Conservation (phyloP, 1,284 basidiomycete species). For the Austroboletus novae-zelandiae region DNA sequence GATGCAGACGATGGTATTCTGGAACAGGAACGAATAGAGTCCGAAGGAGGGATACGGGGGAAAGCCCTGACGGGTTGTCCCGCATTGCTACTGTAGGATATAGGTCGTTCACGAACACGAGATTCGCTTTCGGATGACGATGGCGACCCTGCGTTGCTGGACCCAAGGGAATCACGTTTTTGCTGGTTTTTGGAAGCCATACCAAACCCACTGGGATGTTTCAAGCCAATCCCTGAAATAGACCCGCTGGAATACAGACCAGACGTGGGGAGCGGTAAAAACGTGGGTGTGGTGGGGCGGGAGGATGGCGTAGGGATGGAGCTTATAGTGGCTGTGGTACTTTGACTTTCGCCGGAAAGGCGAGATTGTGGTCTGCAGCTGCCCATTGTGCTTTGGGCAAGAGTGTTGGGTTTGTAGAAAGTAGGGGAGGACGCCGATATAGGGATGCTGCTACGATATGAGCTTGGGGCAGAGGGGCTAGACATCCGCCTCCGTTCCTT, state of each 20-base stretch:
- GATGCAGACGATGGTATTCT: constrained; percentile 40
- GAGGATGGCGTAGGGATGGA: constrained; percentile 67
- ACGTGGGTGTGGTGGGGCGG: constrained; percentile 72
- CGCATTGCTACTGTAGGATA: constrained; percentile 37
- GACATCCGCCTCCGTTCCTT: constrained; percentile 57
- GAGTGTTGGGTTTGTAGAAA: constrained; percentile 33
- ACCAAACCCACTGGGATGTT: constrained; percentile 54
- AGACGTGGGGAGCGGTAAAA: constrained; percentile 61
- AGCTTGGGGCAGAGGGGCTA: constrained; percentile 49
- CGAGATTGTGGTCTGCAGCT: constrained; percentile 66
- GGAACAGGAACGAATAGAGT: constrained; percentile 45
- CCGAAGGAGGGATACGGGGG: constrained; percentile 40
- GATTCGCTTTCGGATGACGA: constrained; percentile 30
- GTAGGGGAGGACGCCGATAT: constrained; percentile 40
- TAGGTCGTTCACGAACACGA: constrained; percentile 36
- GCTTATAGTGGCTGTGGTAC: constrained; percentile 54
- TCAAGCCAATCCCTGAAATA: constrained; percentile 43
- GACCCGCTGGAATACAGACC: constrained; percentile 43
- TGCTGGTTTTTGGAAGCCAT: constrained; percentile 41
- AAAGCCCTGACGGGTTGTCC: constrained; percentile 33
- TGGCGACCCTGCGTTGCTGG: constrained; percentile 37
- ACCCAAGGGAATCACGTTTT: constrained; percentile 61
- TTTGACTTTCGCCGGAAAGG: constrained; percentile 56
- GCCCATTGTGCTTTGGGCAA: constrained; percentile 42
- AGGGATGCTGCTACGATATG: constrained; percentile 39